A percentile compares a stretch with the other conserved stretches of the same genome.
These are phyloP conservation scores for Trametes coccinea DNA, from an alignment of 768 basidiomycete species.

Conservation along the genomic window DNA sequence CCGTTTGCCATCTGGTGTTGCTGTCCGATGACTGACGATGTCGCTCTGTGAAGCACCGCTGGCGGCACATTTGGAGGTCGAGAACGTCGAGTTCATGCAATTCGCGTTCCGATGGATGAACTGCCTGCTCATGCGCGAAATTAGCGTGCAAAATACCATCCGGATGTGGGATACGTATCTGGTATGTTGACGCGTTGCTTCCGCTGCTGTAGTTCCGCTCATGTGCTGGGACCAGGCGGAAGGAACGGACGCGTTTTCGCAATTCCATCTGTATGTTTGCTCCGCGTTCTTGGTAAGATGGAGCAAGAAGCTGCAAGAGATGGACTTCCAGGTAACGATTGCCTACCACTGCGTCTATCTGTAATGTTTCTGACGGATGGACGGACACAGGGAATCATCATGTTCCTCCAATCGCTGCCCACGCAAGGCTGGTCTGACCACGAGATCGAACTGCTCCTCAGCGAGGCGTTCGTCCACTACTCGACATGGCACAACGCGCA, in stretches of 20 bases:
- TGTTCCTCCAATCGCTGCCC: slow-evolving; percentile 93
- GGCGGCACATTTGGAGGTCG: slow-evolving; percentile 79
- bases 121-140: slow-evolving; percentile 96
- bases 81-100: slow-evolving; percentile 99
- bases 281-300: slow-evolving; percentile 95
- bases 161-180: slow-evolving; percentile 99
- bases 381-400: slow-evolving; percentile 86
- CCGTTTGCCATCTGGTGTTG: not conserved
- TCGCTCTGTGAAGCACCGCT: slow-evolving; percentile 62
- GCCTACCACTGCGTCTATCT: not conserved
- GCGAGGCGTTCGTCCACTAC: slow-evolving; percentile 92
- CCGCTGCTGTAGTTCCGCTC: too few species aligned
- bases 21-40: too few species aligned
- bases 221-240: slow-evolving; percentile 64
- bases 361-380: not conserved
- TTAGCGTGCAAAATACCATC: slow-evolving; percentile 94
- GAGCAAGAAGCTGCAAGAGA: slow-evolving; percentile 89
- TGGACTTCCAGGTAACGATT: slow-evolving; percentile 92
- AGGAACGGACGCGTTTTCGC: slow-evolving; percentile 96
- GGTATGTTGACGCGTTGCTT: slow-evolving; percentile 48
- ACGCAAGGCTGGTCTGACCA: slow-evolving; percentile 95
- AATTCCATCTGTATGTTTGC: slow-evolving; percentile 98
- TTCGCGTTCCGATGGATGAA: slow-evolving; percentile 99
- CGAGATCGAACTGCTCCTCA: slow-evolving; percentile 92
- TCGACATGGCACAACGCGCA: slow-evolving; percentile 93